Conservation (phyloP, 2,329 filamentous ascomycete genomes). For the Botrytis sinoallii region DNA sequence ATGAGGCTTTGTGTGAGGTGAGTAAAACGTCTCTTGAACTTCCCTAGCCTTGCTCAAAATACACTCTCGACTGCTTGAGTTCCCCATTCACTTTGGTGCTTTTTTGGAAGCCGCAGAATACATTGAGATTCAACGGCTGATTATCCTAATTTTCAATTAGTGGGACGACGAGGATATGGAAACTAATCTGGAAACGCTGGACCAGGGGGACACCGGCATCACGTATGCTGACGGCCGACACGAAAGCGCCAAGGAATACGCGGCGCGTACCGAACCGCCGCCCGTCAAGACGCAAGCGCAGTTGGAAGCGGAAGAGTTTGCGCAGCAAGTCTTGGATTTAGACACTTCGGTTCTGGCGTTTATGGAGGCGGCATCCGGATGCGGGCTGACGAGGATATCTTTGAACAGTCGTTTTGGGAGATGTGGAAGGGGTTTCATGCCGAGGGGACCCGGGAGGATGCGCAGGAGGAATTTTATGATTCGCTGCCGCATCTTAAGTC, state of each 20-base stretch:
- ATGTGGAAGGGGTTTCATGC: not conserved
- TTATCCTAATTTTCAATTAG: not conserved
- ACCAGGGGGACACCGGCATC: not conserved
- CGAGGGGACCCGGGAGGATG: not conserved
- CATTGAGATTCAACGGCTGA: not conserved
- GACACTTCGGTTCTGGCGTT: not conserved
- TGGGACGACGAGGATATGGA: not conserved
- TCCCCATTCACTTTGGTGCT: too few species aligned
- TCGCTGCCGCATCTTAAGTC: not conserved
- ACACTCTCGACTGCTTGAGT: too few species aligned
- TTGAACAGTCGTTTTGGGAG: not conserved
- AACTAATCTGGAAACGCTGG: not conserved
- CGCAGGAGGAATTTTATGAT: not conserved
- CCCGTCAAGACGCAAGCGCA: not conserved
- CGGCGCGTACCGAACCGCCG: not conserved
- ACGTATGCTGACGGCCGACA: not conserved
- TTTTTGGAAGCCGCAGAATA: not conserved
- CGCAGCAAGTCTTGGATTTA: fast-evolving
- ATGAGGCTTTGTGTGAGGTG: not conserved
- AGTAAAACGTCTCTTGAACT: not conserved
- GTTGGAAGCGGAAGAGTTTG: not conserved
- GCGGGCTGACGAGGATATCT: not conserved
- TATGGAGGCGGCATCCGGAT: not conserved
- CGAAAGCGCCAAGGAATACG: not conserved
- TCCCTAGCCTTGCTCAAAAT: not conserved